Evolutionary conservation across 2,329 filamentous ascomycete genomes (phyloP).

Genomic region (Arthroderma sp.): DNA sequence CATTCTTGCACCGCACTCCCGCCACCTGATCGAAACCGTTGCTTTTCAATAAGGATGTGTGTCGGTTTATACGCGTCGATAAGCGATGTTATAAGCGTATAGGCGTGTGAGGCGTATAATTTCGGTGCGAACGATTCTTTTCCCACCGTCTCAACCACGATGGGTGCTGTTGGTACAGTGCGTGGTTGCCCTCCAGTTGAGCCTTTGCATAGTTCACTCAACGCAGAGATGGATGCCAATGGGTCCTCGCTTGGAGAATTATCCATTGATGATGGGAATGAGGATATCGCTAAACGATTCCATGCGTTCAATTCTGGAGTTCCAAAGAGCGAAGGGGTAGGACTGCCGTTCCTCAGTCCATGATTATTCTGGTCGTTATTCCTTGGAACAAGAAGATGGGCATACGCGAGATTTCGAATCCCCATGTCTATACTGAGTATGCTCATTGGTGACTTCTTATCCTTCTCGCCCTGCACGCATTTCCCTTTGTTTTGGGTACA

Average conservation of each 20-base stretch:
- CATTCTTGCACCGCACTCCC: conserved; percentile 59
- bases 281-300: conserved; percentile 27
- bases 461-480: conserved; percentile 19
- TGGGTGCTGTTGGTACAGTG: too few relatives aligned
- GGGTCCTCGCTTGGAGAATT: not conserved
- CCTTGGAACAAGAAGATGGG: conserved; percentile 38
- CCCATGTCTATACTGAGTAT: conserved; percentile 76
- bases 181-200: not conserved
- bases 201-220: not conserved
- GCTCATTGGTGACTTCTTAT: conserved; percentile 23
- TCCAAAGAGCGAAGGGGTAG: too few relatives aligned
- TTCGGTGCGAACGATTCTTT: conserved; percentile 41
- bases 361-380: too few relatives aligned
- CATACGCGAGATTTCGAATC: conserved; percentile 66
- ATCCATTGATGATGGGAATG: conserved; percentile 8
- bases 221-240: not conserved
- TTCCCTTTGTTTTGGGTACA: not conserved
- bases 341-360: too few relatives aligned
- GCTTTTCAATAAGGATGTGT: conserved; percentile 56
- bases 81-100: conserved; percentile 40
- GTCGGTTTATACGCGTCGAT: conserved; percentile 43
- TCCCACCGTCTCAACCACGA: conserved; percentile 1
- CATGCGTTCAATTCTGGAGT: conserved; percentile 25
- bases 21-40: conserved; percentile 52
- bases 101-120: conserved; percentile 42